Percentiles rank a stretch among this genome's conserved stretches.
These are phyloP conservation scores for Candida hungchunana DNA, from an alignment of 805 yeast genomes.

Conservation along the genomic window DNA sequence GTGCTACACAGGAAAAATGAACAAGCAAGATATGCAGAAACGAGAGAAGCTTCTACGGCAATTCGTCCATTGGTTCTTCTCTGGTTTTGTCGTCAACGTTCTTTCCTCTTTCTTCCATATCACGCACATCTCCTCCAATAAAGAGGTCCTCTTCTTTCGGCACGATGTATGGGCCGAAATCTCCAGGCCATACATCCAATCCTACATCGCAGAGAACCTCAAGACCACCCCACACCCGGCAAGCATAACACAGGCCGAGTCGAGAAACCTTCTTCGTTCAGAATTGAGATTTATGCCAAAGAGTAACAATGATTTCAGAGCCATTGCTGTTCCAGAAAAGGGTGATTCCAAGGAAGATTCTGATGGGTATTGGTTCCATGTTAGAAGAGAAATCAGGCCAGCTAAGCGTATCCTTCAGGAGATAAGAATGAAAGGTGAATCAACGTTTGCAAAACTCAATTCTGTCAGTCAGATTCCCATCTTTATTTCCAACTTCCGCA, in stretches of 20 bases:
- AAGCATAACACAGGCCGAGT: conserved; percentile 17
- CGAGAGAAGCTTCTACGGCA: conserved; percentile 33
- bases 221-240: conserved; percentile 16
- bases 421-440: conserved; percentile 27
- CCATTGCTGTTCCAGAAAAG: conserved; percentile 51
- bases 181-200: conserved; percentile 37
- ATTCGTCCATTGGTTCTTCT: conserved; percentile 59
- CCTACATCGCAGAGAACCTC: conserved; percentile 40
- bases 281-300: conserved; percentile 57
- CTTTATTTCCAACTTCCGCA: conserved; percentile 36
- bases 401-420: conserved; percentile 34
- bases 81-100: conserved; percentile 40
- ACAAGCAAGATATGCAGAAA: conserved; percentile 39
- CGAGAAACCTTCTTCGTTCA: conserved; percentile 26
- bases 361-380: conserved; percentile 31
- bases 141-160: conserved; percentile 44
- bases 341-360: conserved; percentile 32
- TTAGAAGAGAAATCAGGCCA: conserved; percentile 40
- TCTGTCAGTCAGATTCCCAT: conserved; percentile 45
- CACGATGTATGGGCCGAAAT: conserved; percentile 53
- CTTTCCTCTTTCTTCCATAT: conserved; percentile 59
- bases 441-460: conserved; percentile 30
- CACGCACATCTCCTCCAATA: conserved; percentile 48
- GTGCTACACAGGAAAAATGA: conserved; percentile 20
- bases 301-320: conserved; percentile 47